Evolutionary conservation across 306 rosid genomes (phyloP).

Genomic region (Trifolium repens): DNA sequence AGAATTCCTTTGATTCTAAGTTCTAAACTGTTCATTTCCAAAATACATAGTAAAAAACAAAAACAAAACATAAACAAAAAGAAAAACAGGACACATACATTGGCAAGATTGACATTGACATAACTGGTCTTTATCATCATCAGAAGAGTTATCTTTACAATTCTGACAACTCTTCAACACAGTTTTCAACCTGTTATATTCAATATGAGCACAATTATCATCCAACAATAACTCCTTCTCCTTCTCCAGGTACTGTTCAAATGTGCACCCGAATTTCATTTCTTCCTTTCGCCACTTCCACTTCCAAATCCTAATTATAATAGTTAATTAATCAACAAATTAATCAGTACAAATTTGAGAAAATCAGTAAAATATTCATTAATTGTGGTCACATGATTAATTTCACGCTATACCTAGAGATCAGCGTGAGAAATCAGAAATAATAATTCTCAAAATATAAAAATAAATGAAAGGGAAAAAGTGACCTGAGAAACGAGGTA

Average conservation of each 20-base stretch:
- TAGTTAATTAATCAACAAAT: background rate
- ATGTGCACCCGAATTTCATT: slow-evolving; percentile 83
- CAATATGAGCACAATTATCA: slow-evolving; percentile 67
- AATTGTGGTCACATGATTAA: background rate
- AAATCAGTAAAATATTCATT: background rate
- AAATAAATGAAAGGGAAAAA: background rate
- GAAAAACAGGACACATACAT: slow-evolving; percentile 47
- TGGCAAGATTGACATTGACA: slow-evolving; percentile 78
- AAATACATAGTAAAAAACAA: background rate
- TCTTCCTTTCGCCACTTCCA: background rate
- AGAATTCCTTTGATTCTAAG: background rate
- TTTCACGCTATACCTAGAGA: background rate
- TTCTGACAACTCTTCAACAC: slow-evolving; percentile 73
- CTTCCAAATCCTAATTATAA: slow-evolving; percentile 43
- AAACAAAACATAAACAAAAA: background rate
- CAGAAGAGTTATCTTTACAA: slow-evolving; percentile 46
- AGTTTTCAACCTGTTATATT: slow-evolving; percentile 75
- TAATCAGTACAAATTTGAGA: background rate
- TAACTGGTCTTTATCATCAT: slow-evolving; percentile 28
- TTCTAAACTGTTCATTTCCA: background rate
- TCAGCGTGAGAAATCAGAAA: slow-evolving; percentile 1
- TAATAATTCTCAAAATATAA: background rate
- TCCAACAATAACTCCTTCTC: slow-evolving; percentile 62
- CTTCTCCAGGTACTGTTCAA: slow-evolving; percentile 66
- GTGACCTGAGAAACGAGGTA: background rate